Evolutionary conservation across 2,329 filamentous ascomycete species (phyloP).

Genomic region (Aspergillus pseudonomiae): DNA sequence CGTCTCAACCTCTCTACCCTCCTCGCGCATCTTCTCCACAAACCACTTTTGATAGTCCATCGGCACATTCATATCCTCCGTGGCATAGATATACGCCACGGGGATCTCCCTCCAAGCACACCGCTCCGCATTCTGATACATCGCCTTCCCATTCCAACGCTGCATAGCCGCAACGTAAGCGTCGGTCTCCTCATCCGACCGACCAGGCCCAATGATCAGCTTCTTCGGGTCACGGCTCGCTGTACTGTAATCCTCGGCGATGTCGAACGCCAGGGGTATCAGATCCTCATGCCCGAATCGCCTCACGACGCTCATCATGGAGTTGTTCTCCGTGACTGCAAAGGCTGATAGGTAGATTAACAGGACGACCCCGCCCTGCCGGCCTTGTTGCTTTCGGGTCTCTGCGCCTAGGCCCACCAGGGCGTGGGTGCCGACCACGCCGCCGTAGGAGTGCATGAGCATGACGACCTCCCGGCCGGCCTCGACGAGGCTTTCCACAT

Average conservation of each 20-base stretch:
- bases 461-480: slow-evolving; percentile 9
- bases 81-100: background rate
- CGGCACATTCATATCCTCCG: background rate
- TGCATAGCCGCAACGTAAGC: slow-evolving; percentile 1
- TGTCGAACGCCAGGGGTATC: slow-evolving; percentile 11
- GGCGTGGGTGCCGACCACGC: slow-evolving; percentile 2
- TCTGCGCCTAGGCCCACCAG: background rate
- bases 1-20: background rate
- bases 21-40: background rate
- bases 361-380: background rate
- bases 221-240: slow-evolving; percentile 1
- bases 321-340: background rate
- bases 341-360: slow-evolving; percentile 1
- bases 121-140: slow-evolving; percentile 3
- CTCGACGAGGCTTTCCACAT: slow-evolving; percentile 1
- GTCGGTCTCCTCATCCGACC: background rate
- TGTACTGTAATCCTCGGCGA: slow-evolving; percentile 4
- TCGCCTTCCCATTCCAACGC: slow-evolving; percentile 13
- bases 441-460: slow-evolving; percentile 18
- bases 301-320: slow-evolving; percentile 10
- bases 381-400: background rate
- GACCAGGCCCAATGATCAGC: slow-evolving; percentile 2
- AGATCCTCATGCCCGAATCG: slow-evolving; percentile 1
- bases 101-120: slow-evolving; percentile 3
- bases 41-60: background rate